Percentiles rank a stretch among this genome's conserved stretches.
phyloP scores from a whole-genome alignment of 805 yeast genomes.

The Yamadazyma paraphyllophila region DNA sequence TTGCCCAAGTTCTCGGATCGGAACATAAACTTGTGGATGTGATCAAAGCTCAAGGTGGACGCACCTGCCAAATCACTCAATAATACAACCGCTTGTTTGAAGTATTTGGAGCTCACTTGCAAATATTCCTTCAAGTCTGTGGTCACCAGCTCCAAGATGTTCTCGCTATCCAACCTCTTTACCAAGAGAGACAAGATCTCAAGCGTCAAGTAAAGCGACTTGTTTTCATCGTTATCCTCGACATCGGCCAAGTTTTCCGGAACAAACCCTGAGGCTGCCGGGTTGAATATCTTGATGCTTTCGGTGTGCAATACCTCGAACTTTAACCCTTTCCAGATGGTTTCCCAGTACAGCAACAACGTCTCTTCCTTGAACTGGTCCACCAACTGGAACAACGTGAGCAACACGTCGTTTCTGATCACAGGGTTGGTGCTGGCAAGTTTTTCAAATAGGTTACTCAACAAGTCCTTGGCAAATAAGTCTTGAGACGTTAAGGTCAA shows the following conservation, averaged over 20 bases:
- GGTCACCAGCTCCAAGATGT: slow-evolving; percentile 8
- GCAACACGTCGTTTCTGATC: slow-evolving; percentile 72
- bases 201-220: slow-evolving; percentile 35
- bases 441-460: slow-evolving; percentile 77
- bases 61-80: slow-evolving; percentile 45
- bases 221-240: slow-evolving; percentile 36
- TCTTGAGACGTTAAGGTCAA: slow-evolving; percentile 60
- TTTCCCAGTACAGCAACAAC: slow-evolving; percentile 60
- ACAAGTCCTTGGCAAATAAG: slow-evolving; percentile 65
- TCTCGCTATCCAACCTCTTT: slow-evolving; percentile 6
- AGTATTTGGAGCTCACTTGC: slow-evolving; percentile 49
- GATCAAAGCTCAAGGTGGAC: slow-evolving; percentile 53
- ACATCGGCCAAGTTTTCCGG: slow-evolving; percentile 25
- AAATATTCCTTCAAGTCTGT: slow-evolving; percentile 56
- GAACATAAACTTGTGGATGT: slow-evolving; percentile 37
- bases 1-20: slow-evolving; percentile 44
- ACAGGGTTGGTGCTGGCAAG: slow-evolving; percentile 69
- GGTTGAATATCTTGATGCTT: slow-evolving; percentile 20
- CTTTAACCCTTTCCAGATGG: slow-evolving; percentile 84
- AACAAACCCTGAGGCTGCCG: slow-evolving; percentile 23
- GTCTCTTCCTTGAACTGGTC: slow-evolving; percentile 48
- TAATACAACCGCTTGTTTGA: slow-evolving; percentile 61
- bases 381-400: slow-evolving; percentile 59
- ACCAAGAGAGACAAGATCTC: slow-evolving; percentile 33
- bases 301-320: slow-evolving; percentile 85